phyloP scores from a whole-genome alignment of 257 asterid genomes.

The Forsythia viridissima region DNA sequence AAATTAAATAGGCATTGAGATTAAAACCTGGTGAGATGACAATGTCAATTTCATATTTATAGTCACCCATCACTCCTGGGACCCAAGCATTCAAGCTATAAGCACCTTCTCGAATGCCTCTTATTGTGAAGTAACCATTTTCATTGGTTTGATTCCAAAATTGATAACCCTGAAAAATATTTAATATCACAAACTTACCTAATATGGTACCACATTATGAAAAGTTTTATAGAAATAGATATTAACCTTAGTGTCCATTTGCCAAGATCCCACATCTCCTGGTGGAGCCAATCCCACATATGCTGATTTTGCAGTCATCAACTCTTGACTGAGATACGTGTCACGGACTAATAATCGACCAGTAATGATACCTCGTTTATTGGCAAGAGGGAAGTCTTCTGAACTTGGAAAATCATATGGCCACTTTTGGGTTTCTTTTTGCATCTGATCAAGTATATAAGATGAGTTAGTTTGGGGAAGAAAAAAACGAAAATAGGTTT shows the following conservation, averaged over 20 bases:
- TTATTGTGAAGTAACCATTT: slow-evolving; percentile 48
- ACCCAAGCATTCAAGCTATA: slow-evolving; percentile 66
- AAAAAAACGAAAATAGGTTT: background rate
- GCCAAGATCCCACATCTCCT: slow-evolving; percentile 82
- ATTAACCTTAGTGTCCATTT: slow-evolving; percentile 53
- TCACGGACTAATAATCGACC: slow-evolving; percentile 68
- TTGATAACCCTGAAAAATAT: slow-evolving; percentile 57
- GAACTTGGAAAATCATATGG: slow-evolving; percentile 78
- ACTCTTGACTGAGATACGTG: slow-evolving; percentile 29
- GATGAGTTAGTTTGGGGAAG: background rate
- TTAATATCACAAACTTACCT: background rate
- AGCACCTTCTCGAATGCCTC: slow-evolving; percentile 33
- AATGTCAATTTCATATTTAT: slow-evolving; percentile 30
- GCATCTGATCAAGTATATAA: slow-evolving; percentile 25
- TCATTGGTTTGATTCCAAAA: slow-evolving; percentile 61
- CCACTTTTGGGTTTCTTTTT: slow-evolving; percentile 63
- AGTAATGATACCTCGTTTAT: slow-evolving; percentile 51
- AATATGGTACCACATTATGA: background rate
- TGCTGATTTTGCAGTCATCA: slow-evolving; percentile 47
- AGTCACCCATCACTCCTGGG: slow-evolving; percentile 71
- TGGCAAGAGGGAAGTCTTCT: slow-evolving; percentile 42
- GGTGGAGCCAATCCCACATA: slow-evolving; percentile 73
- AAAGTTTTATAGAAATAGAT: background rate
- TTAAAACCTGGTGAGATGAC: slow-evolving; percentile 41
- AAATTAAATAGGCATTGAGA: background rate